These are phyloP conservation scores for Gnetum montanum DNA, from an alignment of 75 land plant genomes.

Conservation along the genomic window DNA sequence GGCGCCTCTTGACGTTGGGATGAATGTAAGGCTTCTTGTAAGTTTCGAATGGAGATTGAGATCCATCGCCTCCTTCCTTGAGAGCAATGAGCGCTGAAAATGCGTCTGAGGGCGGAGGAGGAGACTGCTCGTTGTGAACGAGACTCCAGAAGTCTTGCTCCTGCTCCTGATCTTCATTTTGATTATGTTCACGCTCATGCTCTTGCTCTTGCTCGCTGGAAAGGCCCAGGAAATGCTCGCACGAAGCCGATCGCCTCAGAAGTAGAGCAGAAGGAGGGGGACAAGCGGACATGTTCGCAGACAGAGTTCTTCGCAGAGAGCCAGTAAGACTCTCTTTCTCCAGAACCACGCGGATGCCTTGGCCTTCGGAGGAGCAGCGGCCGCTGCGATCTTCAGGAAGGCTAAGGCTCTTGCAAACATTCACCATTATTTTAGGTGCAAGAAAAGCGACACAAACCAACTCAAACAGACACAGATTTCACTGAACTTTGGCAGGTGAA, in stretches of 20 bases:
- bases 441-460: background rate
- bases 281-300: constrained; percentile 49
- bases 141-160: constrained; percentile 28
- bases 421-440: background rate
- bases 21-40: constrained; percentile 38
- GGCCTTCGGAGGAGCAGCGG: background rate
- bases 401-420: background rate
- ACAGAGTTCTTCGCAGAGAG: constrained; percentile 38
- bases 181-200: background rate
- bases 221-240: constrained; percentile 7
- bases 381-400: background rate
- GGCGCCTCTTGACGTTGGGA: constrained; percentile 30
- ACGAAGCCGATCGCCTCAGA: constrained; percentile 18
- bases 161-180: background rate
- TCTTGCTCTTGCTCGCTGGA: constrained; percentile 1
- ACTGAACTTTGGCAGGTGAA: background rate
- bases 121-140: constrained; percentile 7
- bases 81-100: background rate
- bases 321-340: background rate
- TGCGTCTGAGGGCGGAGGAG: constrained; percentile 2
- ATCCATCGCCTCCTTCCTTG: background rate
- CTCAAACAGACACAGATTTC: background rate
- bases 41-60: background rate
- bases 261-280: constrained; percentile 5
- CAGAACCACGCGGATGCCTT: constrained; percentile 7